Base-by-base conservation (phyloP, 192 early-diverging fungal species). In the Backusella macrospora region DNA sequence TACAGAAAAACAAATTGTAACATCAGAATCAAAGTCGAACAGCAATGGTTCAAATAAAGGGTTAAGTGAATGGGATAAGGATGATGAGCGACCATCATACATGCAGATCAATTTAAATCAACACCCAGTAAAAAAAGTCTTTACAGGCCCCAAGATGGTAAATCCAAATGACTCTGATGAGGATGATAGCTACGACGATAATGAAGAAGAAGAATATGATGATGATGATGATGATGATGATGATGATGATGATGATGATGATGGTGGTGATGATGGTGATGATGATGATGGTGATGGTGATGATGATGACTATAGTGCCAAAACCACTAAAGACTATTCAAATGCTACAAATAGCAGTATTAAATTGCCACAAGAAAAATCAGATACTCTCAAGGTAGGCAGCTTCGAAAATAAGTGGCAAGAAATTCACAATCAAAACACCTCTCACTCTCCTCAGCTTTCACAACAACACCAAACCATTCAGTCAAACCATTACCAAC, bases 51-150 rank as follows among this genome's bases (percentile, higher is more conserved):
- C 6, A 34, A 16, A 47, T n/a, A 29, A 43, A 3, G 5, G 47
- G 1, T 18, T 21, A 43, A 42, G 63, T 18, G 44, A 63, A 6
- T 72, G 71, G 71, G 62, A 64, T 4, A 29, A 40, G 4, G 10
- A 45, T n/a, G 43, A 62, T 15, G 62, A 62, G 10, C 38, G 71
- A 13, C 71, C 71, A 14, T 23, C 63, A n/a, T 37, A 26, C 4
- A 72, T 72, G 71, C 71, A 64, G 16, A 72, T 72, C 62, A 39
- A 62, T 14, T 21, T 72, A 42, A 72, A 64, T 16, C 26, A 45
- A 6, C 44, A 43, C 13, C 62, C 52, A 44, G 46, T 72, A 15
- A 43, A 42, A n/a, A 29, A 13, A 9, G 37, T 34, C 0, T 68
- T 68, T 47, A 16, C 43, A 15, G 71, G 71, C 5, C 71, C 71